Evolutionary conservation across 73 alveolate genomes (phyloP).

Genomic region (Symbiodinium pilosum): DNA sequence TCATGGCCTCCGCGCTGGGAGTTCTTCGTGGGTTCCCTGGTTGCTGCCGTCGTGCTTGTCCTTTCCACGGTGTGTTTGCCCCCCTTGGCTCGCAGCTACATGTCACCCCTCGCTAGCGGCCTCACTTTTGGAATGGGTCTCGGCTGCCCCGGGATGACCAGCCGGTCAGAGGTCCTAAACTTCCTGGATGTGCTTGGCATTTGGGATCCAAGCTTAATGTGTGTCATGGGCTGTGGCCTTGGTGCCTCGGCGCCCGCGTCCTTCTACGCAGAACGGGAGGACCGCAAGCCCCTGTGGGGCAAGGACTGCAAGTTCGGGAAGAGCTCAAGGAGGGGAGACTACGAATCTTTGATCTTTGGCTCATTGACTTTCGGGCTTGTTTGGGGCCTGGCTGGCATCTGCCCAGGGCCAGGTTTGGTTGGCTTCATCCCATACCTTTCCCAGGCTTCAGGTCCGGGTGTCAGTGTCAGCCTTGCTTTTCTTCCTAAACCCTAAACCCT

Average conservation of each 20-base stretch:
- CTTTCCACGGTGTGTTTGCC: background rate
- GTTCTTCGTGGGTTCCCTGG: background rate
- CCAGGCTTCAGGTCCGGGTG: background rate
- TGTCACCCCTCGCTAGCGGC: background rate
- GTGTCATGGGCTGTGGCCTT: slow-evolving; percentile 98
- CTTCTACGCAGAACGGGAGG: slow-evolving; percentile 95
- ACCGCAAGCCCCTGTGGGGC: slow-evolving; percentile 76
- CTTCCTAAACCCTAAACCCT: too few species aligned
- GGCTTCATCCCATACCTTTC: background rate
- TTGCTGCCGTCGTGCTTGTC: background rate
- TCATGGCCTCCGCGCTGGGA: slow-evolving; percentile 15
- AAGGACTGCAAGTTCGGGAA: slow-evolving; percentile 95
- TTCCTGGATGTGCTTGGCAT: slow-evolving; percentile 97
- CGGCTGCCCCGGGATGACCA: slow-evolving; percentile 98
- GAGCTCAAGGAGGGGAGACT: slow-evolving; percentile 96
- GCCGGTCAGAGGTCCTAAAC: slow-evolving; percentile 97
- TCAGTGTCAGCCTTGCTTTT: background rate
- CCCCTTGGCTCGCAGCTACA: background rate
- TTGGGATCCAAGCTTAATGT: slow-evolving; percentile 98
- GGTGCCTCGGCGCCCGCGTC: slow-evolving; percentile 97
- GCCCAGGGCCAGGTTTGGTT: slow-evolving; percentile 99
- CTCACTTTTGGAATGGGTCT: slow-evolving; percentile 97
- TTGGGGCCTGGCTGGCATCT: slow-evolving; percentile 99
- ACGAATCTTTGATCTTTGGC: slow-evolving; percentile 97
- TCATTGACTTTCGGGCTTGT: slow-evolving; percentile 99